Conservation (phyloP, 345 rosid genomes). For the Linum tenue region DNA sequence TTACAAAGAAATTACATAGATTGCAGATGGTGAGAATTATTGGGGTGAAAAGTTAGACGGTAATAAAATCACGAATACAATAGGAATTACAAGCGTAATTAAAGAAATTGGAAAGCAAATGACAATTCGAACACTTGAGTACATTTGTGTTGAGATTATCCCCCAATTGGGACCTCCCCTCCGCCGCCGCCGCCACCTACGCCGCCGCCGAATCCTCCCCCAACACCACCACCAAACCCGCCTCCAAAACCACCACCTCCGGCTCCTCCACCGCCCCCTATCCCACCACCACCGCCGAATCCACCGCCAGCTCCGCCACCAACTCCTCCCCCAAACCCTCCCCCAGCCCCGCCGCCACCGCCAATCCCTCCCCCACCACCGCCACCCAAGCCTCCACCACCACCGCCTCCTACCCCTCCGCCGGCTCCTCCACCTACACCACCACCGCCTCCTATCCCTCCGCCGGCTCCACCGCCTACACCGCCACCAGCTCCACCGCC, state of each 20-base stretch:
- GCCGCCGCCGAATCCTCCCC: constrained; percentile 11
- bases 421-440: no score
- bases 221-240: constrained; percentile 5
- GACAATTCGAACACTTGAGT: no score
- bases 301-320: constrained; percentile 8
- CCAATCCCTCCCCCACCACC: constrained; percentile 13
- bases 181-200: constrained; percentile 11
- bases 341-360: constrained; percentile 9
- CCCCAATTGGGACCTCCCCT: not conserved
- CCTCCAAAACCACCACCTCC: not conserved
- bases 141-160: no score
- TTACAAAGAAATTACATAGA: no score
- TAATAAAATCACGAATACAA: no score
- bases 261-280: not conserved
- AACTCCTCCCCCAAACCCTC: constrained; percentile 13
- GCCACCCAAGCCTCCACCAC: not conserved
- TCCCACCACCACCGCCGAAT: not conserved
- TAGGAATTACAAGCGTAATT: no score
- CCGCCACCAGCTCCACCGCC: constrained; percentile 3
- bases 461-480: not conserved
- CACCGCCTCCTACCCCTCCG: no score
- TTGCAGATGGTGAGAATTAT: no score
- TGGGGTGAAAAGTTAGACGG: no score
- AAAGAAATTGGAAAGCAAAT: no score
- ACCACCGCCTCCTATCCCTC: not conserved